A percentile compares a stretch with the other conserved stretches of the same genome.
Evolutionary conservation across 75 land plant species (phyloP).

Genomic region (Adiantum capillusveneris): DNA sequence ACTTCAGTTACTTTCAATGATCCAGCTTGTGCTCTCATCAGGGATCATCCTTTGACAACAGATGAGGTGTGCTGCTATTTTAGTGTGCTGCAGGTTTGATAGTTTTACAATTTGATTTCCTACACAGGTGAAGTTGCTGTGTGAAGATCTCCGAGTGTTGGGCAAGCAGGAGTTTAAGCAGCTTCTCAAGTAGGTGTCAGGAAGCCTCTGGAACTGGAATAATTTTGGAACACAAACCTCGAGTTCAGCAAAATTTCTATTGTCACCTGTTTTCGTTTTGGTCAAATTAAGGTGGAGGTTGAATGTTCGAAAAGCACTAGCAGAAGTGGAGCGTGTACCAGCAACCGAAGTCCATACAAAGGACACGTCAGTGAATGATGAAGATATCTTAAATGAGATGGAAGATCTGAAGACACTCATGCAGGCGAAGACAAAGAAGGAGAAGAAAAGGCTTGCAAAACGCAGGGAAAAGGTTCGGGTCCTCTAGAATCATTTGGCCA

Average conservation of each 20-base stretch:
- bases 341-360: conserved; percentile 15
- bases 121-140: conserved; percentile 67
- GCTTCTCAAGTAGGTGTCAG: conserved; percentile 61
- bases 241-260: too few species aligned
- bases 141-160: conserved; percentile 82
- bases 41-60: conserved; percentile 65
- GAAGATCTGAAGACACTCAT: conserved; percentile 60
- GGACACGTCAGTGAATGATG: conserved; percentile 43
- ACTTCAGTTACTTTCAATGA: conserved; percentile 72
- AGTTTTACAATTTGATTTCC: not conserved
- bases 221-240: too few species aligned
- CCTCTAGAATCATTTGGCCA: too few species aligned
- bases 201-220: too few species aligned
- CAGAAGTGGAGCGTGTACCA: conserved; percentile 19
- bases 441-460: conserved; percentile 61
- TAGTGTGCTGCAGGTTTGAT: not conserved
- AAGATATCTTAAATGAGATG: conserved; percentile 67
- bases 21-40: conserved; percentile 50
- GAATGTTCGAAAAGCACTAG: conserved; percentile 55
- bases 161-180: conserved; percentile 88
- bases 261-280: not conserved
- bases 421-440: conserved; percentile 63
- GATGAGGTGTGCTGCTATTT: conserved; percentile 53
- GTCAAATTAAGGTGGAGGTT: conserved; percentile 61
- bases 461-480: conserved; percentile 66